A percentile compares a stretch with the other conserved stretches of the same genome.
These are phyloP conservation scores for Fusarium humuli DNA, from an alignment of 2,329 filamentous ascomycete species.

Conservation along the genomic window DNA sequence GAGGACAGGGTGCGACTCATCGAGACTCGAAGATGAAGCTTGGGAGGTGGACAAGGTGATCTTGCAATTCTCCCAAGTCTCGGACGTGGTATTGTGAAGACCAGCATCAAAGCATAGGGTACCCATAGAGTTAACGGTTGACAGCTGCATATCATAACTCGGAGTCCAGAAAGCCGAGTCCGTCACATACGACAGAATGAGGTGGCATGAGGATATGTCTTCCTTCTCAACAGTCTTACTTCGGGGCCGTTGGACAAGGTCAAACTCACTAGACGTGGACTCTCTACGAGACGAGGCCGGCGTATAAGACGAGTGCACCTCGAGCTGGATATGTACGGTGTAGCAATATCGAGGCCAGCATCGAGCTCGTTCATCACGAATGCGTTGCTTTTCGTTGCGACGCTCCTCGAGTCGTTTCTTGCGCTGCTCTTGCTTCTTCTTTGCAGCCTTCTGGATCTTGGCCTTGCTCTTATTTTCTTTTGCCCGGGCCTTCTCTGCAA, in stretches of 20 bases:
- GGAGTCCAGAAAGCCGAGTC: slow-evolving; percentile 69
- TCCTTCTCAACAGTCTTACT: slow-evolving; percentile 34
- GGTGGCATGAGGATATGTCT: slow-evolving; percentile 51
- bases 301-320: slow-evolving; percentile 55
- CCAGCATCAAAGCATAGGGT: slow-evolving; percentile 71
- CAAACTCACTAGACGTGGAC: slow-evolving; percentile 65
- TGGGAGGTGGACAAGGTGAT: slow-evolving; percentile 73
- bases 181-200: slow-evolving; percentile 71
- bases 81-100: slow-evolving; percentile 71
- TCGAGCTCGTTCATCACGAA: slow-evolving; percentile 56
- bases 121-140: slow-evolving; percentile 64
- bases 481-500: slow-evolving; percentile 44
- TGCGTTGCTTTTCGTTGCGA: slow-evolving; percentile 56
- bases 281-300: slow-evolving; percentile 61
- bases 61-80: slow-evolving; percentile 71
- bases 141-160: slow-evolving; percentile 72
- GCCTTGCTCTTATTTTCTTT: slow-evolving; percentile 48
- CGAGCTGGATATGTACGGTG: slow-evolving; percentile 63
- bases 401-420: slow-evolving; percentile 53
- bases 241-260: slow-evolving; percentile 58
- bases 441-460: slow-evolving; percentile 53
- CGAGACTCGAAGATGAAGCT: slow-evolving; percentile 66
- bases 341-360: slow-evolving; percentile 66
- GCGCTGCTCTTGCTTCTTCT: slow-evolving; percentile 52
- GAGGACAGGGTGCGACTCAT: slow-evolving; percentile 66